Conservation (phyloP, 1,284 basidiomycete genomes). For the Pholiota adiposa region DNA sequence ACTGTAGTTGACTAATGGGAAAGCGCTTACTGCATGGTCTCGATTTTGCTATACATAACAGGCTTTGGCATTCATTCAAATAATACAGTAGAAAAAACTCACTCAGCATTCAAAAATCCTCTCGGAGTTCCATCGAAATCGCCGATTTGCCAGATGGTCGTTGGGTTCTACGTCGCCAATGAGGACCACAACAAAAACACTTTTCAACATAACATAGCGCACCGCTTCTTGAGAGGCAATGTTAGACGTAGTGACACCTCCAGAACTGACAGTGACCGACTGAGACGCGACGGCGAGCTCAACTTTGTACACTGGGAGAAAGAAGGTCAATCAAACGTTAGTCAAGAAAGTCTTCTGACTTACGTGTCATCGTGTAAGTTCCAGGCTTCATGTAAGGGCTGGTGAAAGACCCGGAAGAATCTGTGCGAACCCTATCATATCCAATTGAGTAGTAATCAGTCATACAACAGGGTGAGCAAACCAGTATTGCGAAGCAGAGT, state of each 20-base stretch:
- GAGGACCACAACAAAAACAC: neutral
- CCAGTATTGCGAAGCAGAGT: slow-evolving; percentile 44
- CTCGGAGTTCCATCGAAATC: slow-evolving; percentile 45
- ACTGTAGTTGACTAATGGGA: neutral
- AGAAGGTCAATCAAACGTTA: neutral
- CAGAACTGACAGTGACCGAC: slow-evolving; percentile 36
- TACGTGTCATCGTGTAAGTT: slow-evolving; percentile 44
- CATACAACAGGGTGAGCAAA: slow-evolving; percentile 16
- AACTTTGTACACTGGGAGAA: slow-evolving; percentile 38
- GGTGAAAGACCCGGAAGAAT: slow-evolving; percentile 36
- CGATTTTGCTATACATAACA: slow-evolving; percentile 35
- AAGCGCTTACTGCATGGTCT: slow-evolving; percentile 41
- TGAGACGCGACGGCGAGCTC: slow-evolving; percentile 40
- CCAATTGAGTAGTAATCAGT: neutral
- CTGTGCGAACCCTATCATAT: slow-evolving; percentile 31
- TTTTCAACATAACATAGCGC: slow-evolving; percentile 5
- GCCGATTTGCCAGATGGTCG: slow-evolving; percentile 43
- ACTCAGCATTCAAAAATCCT: slow-evolving; percentile 47
- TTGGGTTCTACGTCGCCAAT: slow-evolving; percentile 26
- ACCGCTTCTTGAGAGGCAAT: slow-evolving; percentile 37
- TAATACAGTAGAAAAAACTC: slow-evolving; percentile 13
- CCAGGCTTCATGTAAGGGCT: slow-evolving; percentile 47
- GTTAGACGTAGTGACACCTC: slow-evolving; percentile 33
- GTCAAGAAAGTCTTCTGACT: slow-evolving; percentile 1
- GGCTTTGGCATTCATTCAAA: neutral